A percentile compares a stretch with the other conserved stretches of the same genome.
phyloP scores from a whole-genome alignment of 139 green algal species.

The Chlorella ohadii region DNA sequence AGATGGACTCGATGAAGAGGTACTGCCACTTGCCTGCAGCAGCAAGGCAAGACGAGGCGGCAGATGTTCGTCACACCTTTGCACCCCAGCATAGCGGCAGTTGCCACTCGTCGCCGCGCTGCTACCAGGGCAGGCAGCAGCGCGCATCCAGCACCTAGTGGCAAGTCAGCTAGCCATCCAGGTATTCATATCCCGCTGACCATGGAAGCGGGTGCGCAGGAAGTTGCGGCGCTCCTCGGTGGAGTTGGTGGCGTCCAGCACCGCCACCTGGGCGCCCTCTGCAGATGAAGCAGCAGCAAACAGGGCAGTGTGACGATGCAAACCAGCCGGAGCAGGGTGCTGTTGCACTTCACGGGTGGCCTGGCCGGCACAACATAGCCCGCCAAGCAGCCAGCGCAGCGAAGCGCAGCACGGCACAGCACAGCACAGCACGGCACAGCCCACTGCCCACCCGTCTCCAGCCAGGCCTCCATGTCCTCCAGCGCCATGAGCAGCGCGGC shows the following conservation, averaged over 20 bases:
- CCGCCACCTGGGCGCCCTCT: conserved; percentile 87
- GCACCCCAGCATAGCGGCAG: no score
- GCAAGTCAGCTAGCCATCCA: not conserved
- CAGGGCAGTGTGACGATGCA: no score
- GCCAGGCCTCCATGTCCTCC: conserved; percentile 87
- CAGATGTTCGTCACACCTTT: no score
- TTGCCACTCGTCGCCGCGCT: no score
- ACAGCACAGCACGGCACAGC: not conserved
- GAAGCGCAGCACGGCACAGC: not conserved
- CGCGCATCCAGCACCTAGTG: no score
- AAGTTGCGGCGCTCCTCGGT: conserved; percentile 77
- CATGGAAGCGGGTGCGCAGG: conserved; percentile 80
- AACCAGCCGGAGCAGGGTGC: no score
- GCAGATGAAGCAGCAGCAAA: conserved; percentile 17
- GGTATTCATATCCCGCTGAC: not conserved
- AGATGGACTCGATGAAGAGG: conserved; percentile 97
- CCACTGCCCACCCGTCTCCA: conserved; percentile 49
- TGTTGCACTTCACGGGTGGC: no score
- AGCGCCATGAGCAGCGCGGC: conserved; percentile 82
- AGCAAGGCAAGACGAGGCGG: not conserved
- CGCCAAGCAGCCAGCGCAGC: not conserved
- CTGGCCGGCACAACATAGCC: no score
- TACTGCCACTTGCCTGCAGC: conserved; percentile 73
- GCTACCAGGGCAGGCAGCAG: no score
- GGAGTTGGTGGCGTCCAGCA: conserved; percentile 97